Conservation (phyloP, 179 eudicot genomes). For the Beta lomatogona region DNA sequence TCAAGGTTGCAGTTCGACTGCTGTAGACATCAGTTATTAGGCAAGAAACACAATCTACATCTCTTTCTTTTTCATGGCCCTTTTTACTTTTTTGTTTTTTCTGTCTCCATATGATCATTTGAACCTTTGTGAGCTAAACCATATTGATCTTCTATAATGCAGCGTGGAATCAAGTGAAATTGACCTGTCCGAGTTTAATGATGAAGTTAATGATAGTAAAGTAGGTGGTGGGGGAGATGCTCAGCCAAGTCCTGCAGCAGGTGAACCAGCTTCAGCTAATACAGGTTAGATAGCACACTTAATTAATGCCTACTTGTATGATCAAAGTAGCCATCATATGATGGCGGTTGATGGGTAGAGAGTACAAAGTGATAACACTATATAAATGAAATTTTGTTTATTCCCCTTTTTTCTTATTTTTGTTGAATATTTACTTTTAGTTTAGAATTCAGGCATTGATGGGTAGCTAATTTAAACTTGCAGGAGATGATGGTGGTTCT, state of each 20-base stretch:
- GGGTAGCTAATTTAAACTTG: conserved; percentile 16
- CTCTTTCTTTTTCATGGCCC: no score
- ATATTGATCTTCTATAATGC: conserved; percentile 30
- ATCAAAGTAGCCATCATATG: no score
- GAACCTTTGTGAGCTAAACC: no score
- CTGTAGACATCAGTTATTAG: no score
- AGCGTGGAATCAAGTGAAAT: conserved; percentile 94
- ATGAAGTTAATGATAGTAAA: conserved; percentile 44
- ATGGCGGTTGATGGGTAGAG: no score
- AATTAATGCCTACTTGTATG: no score
- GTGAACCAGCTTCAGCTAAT: no score
- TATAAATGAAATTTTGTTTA: not conserved
- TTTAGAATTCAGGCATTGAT: not conserved
- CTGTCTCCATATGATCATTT: not conserved
- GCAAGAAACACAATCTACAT: no score
- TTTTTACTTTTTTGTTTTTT: no score
- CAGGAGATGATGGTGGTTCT: conserved; percentile 57
- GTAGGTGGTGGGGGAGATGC: conserved; percentile 50
- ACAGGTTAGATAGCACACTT: no score
- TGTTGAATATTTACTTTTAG: not conserved
- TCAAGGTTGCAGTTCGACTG: no score
- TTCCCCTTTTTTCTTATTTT: not conserved
- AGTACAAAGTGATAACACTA: not conserved
- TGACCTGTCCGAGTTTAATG: no score
- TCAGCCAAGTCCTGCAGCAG: conserved; percentile 35